These are phyloP conservation scores for Chloropicon primus DNA, from an alignment of 139 green algal genomes.

Conservation along the genomic window DNA sequence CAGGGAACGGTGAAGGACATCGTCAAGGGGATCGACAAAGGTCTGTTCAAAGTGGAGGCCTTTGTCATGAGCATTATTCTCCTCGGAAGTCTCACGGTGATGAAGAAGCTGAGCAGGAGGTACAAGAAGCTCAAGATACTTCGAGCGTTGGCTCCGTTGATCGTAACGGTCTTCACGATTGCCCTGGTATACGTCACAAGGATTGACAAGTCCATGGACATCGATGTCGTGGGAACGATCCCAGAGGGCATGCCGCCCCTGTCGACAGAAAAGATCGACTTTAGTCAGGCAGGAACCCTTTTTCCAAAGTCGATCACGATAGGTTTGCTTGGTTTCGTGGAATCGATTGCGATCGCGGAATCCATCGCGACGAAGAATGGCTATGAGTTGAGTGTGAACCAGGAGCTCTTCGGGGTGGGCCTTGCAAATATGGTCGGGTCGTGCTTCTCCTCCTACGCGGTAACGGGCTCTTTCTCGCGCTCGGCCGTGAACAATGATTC, in stretches of 20 bases:
- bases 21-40: slow-evolving; percentile 3
- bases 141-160: not conserved
- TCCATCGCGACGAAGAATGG: not conserved
- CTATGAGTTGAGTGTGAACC: not conserved
- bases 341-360: not conserved
- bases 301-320: not conserved
- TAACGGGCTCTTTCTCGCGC: slow-evolving; percentile 15
- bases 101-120: slow-evolving; percentile 12
- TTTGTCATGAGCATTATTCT: slow-evolving; percentile 2
- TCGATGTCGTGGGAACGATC: not conserved
- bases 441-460: not conserved
- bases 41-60: slow-evolving; percentile 1
- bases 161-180: slow-evolving; percentile 4
- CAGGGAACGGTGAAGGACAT: slow-evolving; percentile 1
- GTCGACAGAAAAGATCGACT: slow-evolving; percentile 6
- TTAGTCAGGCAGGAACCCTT: not conserved
- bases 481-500: slow-evolving; percentile 11
- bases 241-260: not conserved
- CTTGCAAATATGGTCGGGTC: slow-evolving; percentile 8
- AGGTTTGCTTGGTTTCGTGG: not conserved
- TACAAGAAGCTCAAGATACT: slow-evolving; percentile 5
- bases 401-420: not conserved
- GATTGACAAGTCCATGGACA: not conserved
- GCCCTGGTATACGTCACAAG: not conserved
- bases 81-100: not conserved